These are phyloP conservation scores for Dryadomyces quercivorus DNA, from an alignment of 2,329 filamentous ascomycete species.

Conservation along the genomic window DNA sequence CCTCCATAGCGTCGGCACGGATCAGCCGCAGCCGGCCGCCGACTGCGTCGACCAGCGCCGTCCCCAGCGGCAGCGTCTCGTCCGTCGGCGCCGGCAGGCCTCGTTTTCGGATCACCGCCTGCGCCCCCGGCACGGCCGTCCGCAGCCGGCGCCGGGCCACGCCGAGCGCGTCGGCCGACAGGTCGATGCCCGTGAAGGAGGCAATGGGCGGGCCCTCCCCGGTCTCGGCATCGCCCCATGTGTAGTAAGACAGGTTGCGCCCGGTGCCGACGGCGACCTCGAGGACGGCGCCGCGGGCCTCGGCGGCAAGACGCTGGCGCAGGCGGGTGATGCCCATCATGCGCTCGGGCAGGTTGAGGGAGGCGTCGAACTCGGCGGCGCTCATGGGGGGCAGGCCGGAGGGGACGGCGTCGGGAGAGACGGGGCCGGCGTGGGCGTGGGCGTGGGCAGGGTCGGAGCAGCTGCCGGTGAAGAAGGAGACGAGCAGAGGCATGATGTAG, in stretches of 20 bases:
- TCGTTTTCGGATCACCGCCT: constrained; percentile 25
- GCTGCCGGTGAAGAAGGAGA: constrained; percentile 9
- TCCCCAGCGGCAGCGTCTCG: constrained; percentile 19
- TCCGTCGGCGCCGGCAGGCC: constrained; percentile 6
- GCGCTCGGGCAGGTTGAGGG: constrained; percentile 44
- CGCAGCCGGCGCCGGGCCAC: constrained; percentile 42
- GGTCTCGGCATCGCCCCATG: constrained; percentile 32
- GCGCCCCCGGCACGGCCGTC: constrained; percentile 26
- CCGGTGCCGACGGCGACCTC: constrained; percentile 53
- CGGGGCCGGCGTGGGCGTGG: constrained; percentile 2
- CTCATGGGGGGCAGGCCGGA: constrained; percentile 24
- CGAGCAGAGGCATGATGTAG: constrained; percentile 11
- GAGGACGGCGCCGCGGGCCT: constrained; percentile 43
- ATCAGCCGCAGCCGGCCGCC: constrained; percentile 14
- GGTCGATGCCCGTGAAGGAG: constrained; percentile 51
- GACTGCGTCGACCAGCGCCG: constrained; percentile 18
- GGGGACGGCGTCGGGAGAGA: constrained; percentile 6
- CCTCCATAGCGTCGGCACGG: constrained; percentile 31
- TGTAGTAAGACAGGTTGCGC: constrained; percentile 46
- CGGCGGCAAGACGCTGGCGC: constrained; percentile 33
- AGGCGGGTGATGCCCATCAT: constrained; percentile 42
- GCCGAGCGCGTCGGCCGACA: constrained; percentile 47
- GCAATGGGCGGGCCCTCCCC: constrained; percentile 20
- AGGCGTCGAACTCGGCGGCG: constrained; percentile 45
- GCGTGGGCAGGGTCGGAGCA: constrained; percentile 6